Base-by-base conservation (phyloP, 176 grass and related monocot species). In the Aegilops bicornis region DNA sequence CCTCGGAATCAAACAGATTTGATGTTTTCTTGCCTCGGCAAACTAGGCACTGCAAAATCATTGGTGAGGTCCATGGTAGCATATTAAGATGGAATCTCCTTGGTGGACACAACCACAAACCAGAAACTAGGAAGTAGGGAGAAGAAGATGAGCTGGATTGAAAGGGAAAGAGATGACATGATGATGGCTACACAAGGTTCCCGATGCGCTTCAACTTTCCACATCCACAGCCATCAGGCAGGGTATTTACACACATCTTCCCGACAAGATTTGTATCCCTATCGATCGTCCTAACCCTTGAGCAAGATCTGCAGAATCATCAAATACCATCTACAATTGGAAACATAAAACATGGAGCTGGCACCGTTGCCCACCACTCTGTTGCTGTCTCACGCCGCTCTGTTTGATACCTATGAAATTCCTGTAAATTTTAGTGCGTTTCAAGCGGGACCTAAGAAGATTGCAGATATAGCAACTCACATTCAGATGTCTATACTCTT, bases 81-180 rank as follows among this genome's bases (percentile, higher is more conserved):
- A 16, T 50, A 50, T 50, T 50, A 50, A 50, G 47, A 50, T 50
- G 47, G 47, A 50, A 50, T 50, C 47, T 50, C 47, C 4, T 50
- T 50, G 0, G 10, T 29, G 7, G 7, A 31, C 23, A 31, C 24
- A 11, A 22, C 37, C n/a, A 84, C 22, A 74, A 48, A 74, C 40
- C 5, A 36, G n/a, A 31, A 45, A 65, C 15, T 19, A 2, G 13
- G 7, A 47, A 3, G 20, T 20, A 58, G 52, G 52, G 50, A n/a
- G 24, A 25, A 50, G 17, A 63, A 15, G 60, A 14, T 50, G 84
- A 19, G 29, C 22, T 64, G 58, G 20, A 23, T 48, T 37, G 22
- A 80, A 80, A 84, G 71, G 2, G 66, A 47, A 80, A 86, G 77
- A 80, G 50, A 73, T 19, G 24, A 32, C 65, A 79, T 24, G 66